Conservation (phyloP, 306 rosid genomes). For the Hippophae gyantsensis region DNA sequence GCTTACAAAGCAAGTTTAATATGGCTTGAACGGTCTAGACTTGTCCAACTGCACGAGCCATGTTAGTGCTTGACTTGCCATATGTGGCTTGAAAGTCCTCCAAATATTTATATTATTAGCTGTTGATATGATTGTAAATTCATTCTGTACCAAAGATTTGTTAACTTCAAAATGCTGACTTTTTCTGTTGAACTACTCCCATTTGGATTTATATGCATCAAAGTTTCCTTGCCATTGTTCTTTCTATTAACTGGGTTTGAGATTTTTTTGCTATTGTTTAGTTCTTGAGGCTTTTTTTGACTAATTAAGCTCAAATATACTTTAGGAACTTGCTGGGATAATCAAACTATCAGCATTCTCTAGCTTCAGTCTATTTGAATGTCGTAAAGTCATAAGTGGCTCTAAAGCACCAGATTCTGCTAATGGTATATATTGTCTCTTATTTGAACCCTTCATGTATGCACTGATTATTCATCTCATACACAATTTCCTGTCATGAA, state of each 20-base stretch:
- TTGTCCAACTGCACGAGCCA: too few relatives aligned
- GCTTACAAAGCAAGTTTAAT: too few relatives aligned
- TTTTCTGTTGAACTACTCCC: background rate
- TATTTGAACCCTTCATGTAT: constrained; percentile 12
- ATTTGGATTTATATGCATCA: background rate
- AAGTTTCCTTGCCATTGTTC: background rate
- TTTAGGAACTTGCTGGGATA: constrained; percentile 87
- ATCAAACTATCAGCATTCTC: constrained; percentile 71
- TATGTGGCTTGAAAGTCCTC: background rate
- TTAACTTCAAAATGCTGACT: background rate
- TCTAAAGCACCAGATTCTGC: constrained; percentile 73
- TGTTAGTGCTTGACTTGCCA: background rate
- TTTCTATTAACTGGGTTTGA: background rate
- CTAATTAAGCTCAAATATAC: constrained; percentile 15
- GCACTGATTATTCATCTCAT: constrained; percentile 19
- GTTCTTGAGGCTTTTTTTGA: constrained; percentile 6
- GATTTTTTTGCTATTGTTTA: background rate
- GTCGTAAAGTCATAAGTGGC: constrained; percentile 68
- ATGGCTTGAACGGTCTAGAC: too few relatives aligned
- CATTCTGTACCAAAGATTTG: background rate
- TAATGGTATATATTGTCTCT: constrained; percentile 39
- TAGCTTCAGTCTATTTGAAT: constrained; percentile 78
- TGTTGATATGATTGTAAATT: background rate
- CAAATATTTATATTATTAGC: background rate
- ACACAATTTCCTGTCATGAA: constrained; percentile 31